Evolutionary conservation across 495 filamentous ascomycete species (phyloP).

Genomic region (Penicillium salamii): DNA sequence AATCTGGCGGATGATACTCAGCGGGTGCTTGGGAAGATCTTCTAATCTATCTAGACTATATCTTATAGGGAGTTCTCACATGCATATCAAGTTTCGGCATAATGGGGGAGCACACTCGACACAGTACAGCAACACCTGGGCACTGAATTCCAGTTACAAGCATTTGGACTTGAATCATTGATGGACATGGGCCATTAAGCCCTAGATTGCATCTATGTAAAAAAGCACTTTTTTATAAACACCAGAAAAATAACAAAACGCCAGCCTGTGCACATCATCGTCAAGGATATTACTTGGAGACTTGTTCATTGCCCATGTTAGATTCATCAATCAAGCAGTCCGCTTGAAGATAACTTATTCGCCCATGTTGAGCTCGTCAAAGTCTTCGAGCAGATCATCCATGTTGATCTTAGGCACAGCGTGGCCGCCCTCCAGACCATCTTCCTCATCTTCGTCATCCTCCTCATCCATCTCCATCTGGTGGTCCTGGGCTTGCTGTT

Average conservation of each 20-base stretch:
- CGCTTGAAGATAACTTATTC: slow-evolving; percentile 29
- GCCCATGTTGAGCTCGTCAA: slow-evolving; percentile 60
- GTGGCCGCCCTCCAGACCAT: slow-evolving; percentile 51
- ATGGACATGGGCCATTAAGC: not conserved
- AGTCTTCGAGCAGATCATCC: slow-evolving; percentile 85
- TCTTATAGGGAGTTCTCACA: no score
- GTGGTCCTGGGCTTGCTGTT: slow-evolving; percentile 44
- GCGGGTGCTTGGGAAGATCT: slow-evolving; percentile 79
- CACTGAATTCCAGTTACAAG: no score
- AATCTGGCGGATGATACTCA: slow-evolving; percentile 64
- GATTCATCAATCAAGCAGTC: slow-evolving; percentile 60
- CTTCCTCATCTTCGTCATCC: slow-evolving; percentile 49
- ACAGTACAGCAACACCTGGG: no score
- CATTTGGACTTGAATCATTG: not conserved
- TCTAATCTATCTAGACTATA: slow-evolving; percentile 30
- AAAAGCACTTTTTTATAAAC: slow-evolving; percentile 12
- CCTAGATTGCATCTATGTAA: slow-evolving; percentile 15
- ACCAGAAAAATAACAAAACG: slow-evolving; percentile 19
- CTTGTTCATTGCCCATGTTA: slow-evolving; percentile 33
- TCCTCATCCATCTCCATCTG: slow-evolving; percentile 68
- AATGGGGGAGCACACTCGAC: no score
- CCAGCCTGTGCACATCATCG: slow-evolving; percentile 26
- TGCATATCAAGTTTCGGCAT: no score
- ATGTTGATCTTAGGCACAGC: slow-evolving; percentile 68
- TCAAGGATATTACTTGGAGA: slow-evolving; percentile 25